Evolutionary conservation across 176 grass and related monocot genomes (phyloP), one percentile per base, ranked within the genome.

Genomic region (Areca catechu): DNA sequence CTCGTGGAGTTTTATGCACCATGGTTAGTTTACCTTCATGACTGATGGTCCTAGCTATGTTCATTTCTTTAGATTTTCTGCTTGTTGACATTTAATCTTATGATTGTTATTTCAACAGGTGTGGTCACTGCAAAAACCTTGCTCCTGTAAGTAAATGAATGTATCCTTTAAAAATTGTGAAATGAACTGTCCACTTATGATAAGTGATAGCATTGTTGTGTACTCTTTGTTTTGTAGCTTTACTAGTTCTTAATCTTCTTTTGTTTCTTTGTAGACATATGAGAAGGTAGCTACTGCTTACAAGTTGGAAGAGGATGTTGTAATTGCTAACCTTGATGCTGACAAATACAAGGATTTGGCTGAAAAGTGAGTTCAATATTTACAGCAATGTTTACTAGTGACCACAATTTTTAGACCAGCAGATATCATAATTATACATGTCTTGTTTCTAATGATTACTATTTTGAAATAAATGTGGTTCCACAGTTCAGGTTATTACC

Each of bases 1-100:
- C 93, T 98, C 76, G 93, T 98, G 56, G 93, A 98, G 73, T 98
- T 98, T 63, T 98, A 98, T 81, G 93, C 93, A 48, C 93, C 93
- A 62, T 98, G 93, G 93, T 92, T 85, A 49, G 84, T 76, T 79
- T 10, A 72, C 34, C 34, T 43, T 43, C 34, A 12, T 3, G 7
- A 12, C 10, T 43, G 27, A 29, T 43, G 9, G 9, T 2, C 10
- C 9, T 30, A 37, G 34, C 34, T 10, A 37, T 37, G 34, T 43
- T 43, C 34, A 43, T 43, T 43, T 43, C 34, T 14, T 43, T 43
- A 1, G 9, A 43, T 43, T 43, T 43, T 43, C 14, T 1, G 14
- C 34, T 22, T 43, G n/a, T 3, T 72, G 3, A 24, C 9, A 64
- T n/a, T 24, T 69, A 20, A 34, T 57, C 27, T 62, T 0, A 57